These are phyloP conservation scores for Candida buenavistaensis DNA, from an alignment of 1,139 yeast species.

Conservation along the genomic window DNA sequence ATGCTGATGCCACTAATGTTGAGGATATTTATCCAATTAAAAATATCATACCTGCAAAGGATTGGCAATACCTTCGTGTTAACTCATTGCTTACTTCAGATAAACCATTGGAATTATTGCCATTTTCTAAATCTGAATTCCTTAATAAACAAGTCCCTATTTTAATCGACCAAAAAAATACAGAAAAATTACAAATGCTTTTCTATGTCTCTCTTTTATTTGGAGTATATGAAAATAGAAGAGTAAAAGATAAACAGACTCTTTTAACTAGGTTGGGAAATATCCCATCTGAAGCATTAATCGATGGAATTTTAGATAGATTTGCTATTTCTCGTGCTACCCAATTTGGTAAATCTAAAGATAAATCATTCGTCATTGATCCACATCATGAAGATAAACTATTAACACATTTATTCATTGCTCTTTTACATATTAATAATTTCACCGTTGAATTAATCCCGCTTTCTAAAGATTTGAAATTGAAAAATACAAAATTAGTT, in stretches of 20 bases:
- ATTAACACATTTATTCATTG: constrained; percentile 72
- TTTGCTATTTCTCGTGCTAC: constrained; percentile 70
- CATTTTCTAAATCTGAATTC: constrained; percentile 58
- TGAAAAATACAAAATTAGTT: constrained; percentile 74
- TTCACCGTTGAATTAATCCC: constrained; percentile 78
- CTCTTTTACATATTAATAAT: constrained; percentile 73
- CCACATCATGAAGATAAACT: constrained; percentile 87
- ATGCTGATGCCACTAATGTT: constrained; percentile 73
- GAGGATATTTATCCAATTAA: constrained; percentile 79
- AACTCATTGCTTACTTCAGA: constrained; percentile 52
- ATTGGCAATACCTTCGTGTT: constrained; percentile 64
- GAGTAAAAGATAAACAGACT: constrained; percentile 59
- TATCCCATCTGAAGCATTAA: constrained; percentile 67
- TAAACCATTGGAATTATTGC: constrained; percentile 59
- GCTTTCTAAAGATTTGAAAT: constrained; percentile 78
- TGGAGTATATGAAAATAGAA: constrained; percentile 76
- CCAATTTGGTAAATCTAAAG: constrained; percentile 70
- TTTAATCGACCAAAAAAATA: constrained; percentile 44
- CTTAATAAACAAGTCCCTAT: constrained; percentile 50
- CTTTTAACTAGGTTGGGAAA: constrained; percentile 59
- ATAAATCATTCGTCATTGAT: constrained; percentile 72
- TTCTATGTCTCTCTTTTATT: constrained; percentile 78
- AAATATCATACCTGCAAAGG: constrained; percentile 67
- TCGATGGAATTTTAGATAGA: constrained; percentile 71
- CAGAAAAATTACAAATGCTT: constrained; percentile 63